Base-by-base conservation (phyloP, 352 stramenopile species). In the Globisporangium rhizosaccharum region DNA sequence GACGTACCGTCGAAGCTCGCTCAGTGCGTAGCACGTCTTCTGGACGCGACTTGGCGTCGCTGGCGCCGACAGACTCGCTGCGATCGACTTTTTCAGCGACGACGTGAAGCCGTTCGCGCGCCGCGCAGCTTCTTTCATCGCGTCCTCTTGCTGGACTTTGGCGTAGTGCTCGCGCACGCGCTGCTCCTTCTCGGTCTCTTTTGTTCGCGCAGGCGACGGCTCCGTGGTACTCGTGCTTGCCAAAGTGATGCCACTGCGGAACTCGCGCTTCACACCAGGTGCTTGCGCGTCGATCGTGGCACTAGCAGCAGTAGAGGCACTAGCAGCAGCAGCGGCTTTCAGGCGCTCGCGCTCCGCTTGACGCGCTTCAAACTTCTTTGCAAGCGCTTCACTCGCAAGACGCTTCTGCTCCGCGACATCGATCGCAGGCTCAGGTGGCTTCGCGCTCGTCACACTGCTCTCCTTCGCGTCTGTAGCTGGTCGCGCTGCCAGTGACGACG, bases 1-100 rank as follows among this genome's bases (percentile, higher is more conserved):
- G 33, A 54, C 58, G 10, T 76, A 86, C 78, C 75, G 76, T 63
- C 64, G 72, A 18, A 92, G 67, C 33, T 88, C 71, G 26, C 41
- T 45, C 20, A 88, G 46, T 6, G 73, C 76, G 59, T 86, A 94
- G 25, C 75, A 56, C 1, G 74, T 69, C 59, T 92, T 94, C 28
- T 79, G 65, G 14, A 71, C 20, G 2, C 67, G 28, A 41, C 58
- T 62, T 12, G 57, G 47, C 25, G 39, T 47, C 20, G 44, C 37
- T 65, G 52, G 30, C n/a, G 57, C 57, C 1, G 65, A 15, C 61
- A 63, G 30, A 11, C 33, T 36, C 9, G 66, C 20, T 17, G 62
- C 57, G 49, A 80, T 63, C 8, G 75, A 82, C n/a, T 66, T 63
- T 26, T 51, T 53, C 23, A 86, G 65, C 14, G 81, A 88, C 3